Percentiles rank a stretch among this genome's conserved stretches.
These are phyloP conservation scores for Lachancea fermentati DNA, from an alignment of 805 yeast species.

Conservation along the genomic window DNA sequence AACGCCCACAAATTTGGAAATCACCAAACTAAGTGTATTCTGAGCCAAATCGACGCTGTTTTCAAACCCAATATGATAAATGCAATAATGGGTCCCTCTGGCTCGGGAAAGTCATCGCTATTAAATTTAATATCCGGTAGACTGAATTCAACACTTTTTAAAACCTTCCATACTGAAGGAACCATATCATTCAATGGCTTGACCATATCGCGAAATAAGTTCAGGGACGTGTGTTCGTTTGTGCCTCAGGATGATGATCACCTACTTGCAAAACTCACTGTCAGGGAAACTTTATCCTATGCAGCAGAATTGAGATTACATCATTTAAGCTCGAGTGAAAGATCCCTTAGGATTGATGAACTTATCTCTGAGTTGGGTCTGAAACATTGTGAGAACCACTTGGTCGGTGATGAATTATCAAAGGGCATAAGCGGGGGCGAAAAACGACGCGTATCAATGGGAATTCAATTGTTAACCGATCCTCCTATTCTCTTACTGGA, in stretches of 20 bases:
- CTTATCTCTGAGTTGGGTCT: conserved; percentile 67
- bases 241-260: conserved; percentile 80
- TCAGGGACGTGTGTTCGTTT: conserved; percentile 54
- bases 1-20: neutral
- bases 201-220: conserved; percentile 31
- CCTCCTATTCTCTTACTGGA: conserved; percentile 71
- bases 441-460: conserved; percentile 77
- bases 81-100: conserved; percentile 79
- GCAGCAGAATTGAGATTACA: conserved; percentile 69
- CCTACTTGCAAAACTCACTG: conserved; percentile 64
- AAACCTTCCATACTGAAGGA: conserved; percentile 36
- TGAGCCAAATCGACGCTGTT: conserved; percentile 43
- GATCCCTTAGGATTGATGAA: conserved; percentile 43
- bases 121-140: conserved; percentile 61
- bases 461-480: conserved; percentile 65
- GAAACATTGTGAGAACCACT: conserved; percentile 68
- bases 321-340: conserved; percentile 36
- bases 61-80: conserved; percentile 55
- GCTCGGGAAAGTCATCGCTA: conserved; percentile 70
- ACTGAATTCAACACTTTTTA: conserved; percentile 32
- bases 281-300: conserved; percentile 64
- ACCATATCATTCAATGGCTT: conserved; percentile 39
- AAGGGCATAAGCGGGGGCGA: conserved; percentile 88
- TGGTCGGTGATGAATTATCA: conserved; percentile 53
- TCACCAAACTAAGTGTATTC: conserved; percentile 30